Evolutionary conservation across 495 filamentous ascomycete species (phyloP).

Genomic region (Echria macrotheca): DNA sequence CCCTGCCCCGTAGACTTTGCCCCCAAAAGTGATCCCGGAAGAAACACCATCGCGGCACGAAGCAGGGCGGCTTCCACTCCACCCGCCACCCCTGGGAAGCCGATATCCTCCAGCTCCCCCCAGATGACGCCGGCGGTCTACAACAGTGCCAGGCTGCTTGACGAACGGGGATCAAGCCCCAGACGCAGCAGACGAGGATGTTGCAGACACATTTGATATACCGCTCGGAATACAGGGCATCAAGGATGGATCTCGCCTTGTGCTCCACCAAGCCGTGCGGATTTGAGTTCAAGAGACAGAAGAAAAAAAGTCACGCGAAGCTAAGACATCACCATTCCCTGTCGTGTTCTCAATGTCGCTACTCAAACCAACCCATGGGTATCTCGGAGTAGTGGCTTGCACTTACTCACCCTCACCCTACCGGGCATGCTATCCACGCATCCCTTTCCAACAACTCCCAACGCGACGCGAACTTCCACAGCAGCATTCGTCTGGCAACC

Average conservation of each 20-base stretch:
- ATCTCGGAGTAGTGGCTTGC: too few relatives aligned
- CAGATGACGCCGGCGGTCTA: conserved; percentile 7
- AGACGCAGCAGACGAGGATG: not conserved
- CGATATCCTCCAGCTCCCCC: not conserved
- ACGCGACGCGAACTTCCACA: too few relatives aligned
- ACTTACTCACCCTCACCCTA: too few relatives aligned
- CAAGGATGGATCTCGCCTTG: conserved; percentile 62
- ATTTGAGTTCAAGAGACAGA: not conserved
- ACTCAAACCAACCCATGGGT: too few relatives aligned
- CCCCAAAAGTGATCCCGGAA: too few relatives aligned
- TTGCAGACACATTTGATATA: conserved; percentile 34
- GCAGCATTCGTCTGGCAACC: too few relatives aligned
- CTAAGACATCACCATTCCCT: not conserved
- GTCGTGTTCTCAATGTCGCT: too few relatives aligned
- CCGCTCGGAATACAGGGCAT: conserved; percentile 61
- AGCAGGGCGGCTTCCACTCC: conserved; percentile 9
- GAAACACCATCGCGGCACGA: conserved; percentile 7
- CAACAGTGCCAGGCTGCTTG: not conserved
- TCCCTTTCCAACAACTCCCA: too few relatives aligned
- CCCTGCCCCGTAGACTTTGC: too few relatives aligned
- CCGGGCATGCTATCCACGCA: too few relatives aligned
- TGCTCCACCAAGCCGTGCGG: conserved; percentile 58
- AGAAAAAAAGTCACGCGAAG: not conserved
- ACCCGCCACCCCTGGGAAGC: not conserved
- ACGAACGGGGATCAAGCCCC: not conserved